phyloP scores from a whole-genome alignment of 1,284 basidiomycete genomes.

The Irpex sp. region DNA sequence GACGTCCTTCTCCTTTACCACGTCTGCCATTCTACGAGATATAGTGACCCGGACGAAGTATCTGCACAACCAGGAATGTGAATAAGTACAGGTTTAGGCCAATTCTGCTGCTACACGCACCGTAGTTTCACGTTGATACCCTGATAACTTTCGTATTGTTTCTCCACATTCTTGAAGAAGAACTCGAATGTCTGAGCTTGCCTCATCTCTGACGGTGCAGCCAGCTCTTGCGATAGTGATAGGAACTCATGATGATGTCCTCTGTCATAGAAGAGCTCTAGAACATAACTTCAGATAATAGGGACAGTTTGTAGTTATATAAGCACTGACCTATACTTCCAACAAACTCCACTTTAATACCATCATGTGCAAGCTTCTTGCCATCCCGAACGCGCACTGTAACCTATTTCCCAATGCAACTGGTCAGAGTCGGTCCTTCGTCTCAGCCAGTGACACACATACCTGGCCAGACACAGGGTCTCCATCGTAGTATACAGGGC shows the following conservation, averaged over 20 bases:
- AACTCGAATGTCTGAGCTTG: conserved; percentile 96
- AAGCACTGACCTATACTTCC: conserved; percentile 83
- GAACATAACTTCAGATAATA: background rate
- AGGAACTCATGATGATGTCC: conserved; percentile 98
- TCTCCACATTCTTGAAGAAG: conserved; percentile 98
- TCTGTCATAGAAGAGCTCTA: conserved; percentile 95
- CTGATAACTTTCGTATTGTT: conserved; percentile 97
- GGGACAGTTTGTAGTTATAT: background rate
- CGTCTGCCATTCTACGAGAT: conserved; percentile 88
- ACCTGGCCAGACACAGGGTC: conserved; percentile 88
- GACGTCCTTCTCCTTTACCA: conserved; percentile 87
- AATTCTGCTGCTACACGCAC: conserved; percentile 38
- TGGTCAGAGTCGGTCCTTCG: background rate
- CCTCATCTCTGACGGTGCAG: conserved; percentile 91
- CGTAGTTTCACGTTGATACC: conserved; percentile 98
- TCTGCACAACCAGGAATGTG: conserved; percentile 35
- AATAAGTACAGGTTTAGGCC: background rate
- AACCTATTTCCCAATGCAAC: conserved; percentile 48
- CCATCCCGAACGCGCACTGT: conserved; percentile 89
- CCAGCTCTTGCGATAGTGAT: conserved; percentile 92
- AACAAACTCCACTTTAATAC: conserved; percentile 97
- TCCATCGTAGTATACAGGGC: conserved; percentile 95
- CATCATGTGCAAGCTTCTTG: conserved; percentile 93
- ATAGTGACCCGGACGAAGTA: conserved; percentile 95
- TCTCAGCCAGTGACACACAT: conserved; percentile 25